These are phyloP conservation scores for Rubia peregrina DNA, from an alignment of 305 asterid species.

Conservation along the genomic window DNA sequence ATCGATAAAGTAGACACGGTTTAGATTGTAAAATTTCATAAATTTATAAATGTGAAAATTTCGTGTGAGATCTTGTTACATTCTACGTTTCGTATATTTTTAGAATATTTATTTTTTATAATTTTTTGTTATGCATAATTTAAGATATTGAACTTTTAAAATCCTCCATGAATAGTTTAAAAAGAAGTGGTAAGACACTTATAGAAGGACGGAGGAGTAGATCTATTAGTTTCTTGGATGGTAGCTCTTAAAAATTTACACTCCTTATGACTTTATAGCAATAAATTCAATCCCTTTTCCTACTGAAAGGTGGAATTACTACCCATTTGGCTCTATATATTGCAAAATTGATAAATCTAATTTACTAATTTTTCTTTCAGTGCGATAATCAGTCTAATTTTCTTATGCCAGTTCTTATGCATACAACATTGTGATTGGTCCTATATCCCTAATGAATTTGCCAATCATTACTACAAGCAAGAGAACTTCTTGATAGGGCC, in stretches of 20 bases:
- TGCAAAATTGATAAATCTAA: not conserved
- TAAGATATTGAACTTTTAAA: too few species aligned
- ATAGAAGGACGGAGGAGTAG: too few species aligned
- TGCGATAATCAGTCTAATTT: not conserved
- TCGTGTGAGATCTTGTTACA: too few species aligned
- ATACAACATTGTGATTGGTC: not conserved
- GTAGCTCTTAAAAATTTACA: not conserved
- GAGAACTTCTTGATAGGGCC: not conserved
- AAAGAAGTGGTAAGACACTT: too few species aligned
- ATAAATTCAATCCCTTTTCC: not conserved
- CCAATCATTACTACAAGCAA: too few species aligned
- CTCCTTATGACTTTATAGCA: not conserved
- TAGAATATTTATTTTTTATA: too few species aligned
- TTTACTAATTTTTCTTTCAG: not conserved
- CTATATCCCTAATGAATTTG: not conserved
- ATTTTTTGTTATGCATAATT: too few species aligned
- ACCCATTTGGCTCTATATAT: not conserved
- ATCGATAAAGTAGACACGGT: too few species aligned
- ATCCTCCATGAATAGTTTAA: too few species aligned
- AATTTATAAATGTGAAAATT: too few species aligned
- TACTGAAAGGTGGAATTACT: not conserved
- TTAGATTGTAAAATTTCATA: too few species aligned
- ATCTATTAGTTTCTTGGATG: not conserved
- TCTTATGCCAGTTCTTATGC: not conserved
- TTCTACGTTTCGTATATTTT: too few species aligned